These are phyloP conservation scores for Fusarium coicis DNA, from an alignment of 2,329 filamentous ascomycete genomes.

Conservation along the genomic window DNA sequence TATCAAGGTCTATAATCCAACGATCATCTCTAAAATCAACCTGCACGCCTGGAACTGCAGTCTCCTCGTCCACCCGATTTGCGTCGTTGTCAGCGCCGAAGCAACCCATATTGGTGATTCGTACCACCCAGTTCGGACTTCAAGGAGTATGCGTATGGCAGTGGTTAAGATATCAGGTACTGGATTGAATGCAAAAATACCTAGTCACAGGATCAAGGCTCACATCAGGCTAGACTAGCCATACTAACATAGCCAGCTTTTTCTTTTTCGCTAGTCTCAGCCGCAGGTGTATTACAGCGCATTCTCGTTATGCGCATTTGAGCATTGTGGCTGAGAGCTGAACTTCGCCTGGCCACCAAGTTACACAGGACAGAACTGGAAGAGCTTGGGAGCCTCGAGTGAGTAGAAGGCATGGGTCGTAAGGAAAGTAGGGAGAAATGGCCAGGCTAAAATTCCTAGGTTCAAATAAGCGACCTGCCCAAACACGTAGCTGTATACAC, in stretches of 20 bases:
- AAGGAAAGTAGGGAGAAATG: rapidly evolving
- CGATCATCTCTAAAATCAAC: not conserved
- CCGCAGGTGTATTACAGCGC: not conserved
- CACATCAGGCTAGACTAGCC: rapidly evolving
- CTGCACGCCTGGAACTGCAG: not conserved
- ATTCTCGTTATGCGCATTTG: not conserved
- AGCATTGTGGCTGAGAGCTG: not conserved
- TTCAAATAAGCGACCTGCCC: not conserved
- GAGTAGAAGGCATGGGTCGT: not conserved
- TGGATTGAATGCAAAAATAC: not conserved
- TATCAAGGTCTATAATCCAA: not conserved
- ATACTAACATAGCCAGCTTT: not conserved
- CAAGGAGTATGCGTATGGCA: rapidly evolving
- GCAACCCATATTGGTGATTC: not conserved
- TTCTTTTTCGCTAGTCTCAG: not conserved
- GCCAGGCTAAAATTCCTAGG: rapidly evolving
- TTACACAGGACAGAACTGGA: rapidly evolving
- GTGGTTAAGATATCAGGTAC: not conserved
- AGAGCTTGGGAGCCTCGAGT: not conserved
- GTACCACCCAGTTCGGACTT: not conserved
- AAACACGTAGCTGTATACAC: not conserved
- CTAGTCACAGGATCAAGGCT: not conserved
- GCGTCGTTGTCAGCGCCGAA: rapidly evolving
- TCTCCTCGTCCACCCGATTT: not conserved
- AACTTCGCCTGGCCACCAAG: not conserved